Base-by-base conservation (phyloP, 225 moss, liverwort and hornwort species). In the Antitrichia curtipendula region DNA sequence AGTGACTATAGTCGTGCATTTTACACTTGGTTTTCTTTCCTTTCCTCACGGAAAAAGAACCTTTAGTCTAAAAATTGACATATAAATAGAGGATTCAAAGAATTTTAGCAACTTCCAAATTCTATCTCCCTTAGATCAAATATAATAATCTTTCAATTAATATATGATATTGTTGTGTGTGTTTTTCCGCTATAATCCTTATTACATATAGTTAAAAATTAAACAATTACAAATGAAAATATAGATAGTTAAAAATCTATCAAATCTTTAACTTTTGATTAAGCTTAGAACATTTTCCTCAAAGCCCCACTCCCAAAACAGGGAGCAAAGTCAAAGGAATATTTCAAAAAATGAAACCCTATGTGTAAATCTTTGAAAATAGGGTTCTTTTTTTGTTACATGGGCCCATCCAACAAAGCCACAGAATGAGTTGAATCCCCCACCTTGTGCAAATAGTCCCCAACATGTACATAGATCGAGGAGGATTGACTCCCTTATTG, bases 21-120 rank as follows among this genome's bases (percentile, higher is more conserved):
- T 78, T n/a, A 18, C 12, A 12, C 5, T 57, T 25, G 8, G 1
- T 11, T 38, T 78, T 56, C 1, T 54, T 21, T 77, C 10, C 7
- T 77, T 24, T 54, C 7, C 10, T 7, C 2, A 38, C 0, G 0
- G 3, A 54, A 2, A 10, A 16, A 25, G 38, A n/a, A 18, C 28
- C 8, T 40, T n/a, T 28, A 16, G 40, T 38, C 3, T 38, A 27
- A 56, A 18, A 38, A 57, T 25, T 57, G 18, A 12, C 18, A 40
- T 18, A 19, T 25, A 40, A 40, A 40, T 28, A n/a, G 24, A 36
- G 2, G 49, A 20, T 49, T 32, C 20, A 74, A 49, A 49, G 49
- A 31, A 11, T 74, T 31, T 29, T 31, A 11, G 31, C 41, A 73
- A 29, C 18, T 47, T 74, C 19, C 4, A 47, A 73, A 31, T 73